Evolutionary conservation across 345 rosid genomes (phyloP), one percentile per base, ranked within the genome.

Genomic region (Populus euphratica): DNA sequence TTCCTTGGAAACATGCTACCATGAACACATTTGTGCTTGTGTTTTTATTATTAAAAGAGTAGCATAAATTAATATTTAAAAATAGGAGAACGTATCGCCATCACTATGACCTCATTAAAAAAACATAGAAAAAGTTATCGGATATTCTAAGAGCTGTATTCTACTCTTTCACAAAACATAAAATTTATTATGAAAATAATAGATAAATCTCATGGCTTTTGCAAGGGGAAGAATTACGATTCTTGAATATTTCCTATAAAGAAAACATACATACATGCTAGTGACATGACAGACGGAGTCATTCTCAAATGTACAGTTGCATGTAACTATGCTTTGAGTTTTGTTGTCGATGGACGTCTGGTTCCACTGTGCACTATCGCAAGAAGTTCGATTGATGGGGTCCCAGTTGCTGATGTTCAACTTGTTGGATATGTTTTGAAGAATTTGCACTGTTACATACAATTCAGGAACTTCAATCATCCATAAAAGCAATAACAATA

Each of bases 261-360:
- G 35, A 69, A 72, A 18, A 79, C 36, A 33, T 33, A 8, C 87
- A 78, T 87, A 91, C 98, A 93, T 81, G 63, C 1, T 67, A n/a
- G 90, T 93, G 80, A 93, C 93, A 68, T 81, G 98, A 75, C 93
- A 92, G 50, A 83, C 44, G 1, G 85, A 77, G 79, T 33, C 70
- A 70, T 56, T 50, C 64, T 29, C 69, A 5, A 77, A 72, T 49
- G 86, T 41, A 76, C 98, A 92, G 81, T 90, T 41, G 74, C 98
- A 94, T 11, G 81, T 29, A 56, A 94, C 86, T 29, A 39, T 78
- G 80, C 88, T 82, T 38, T 8, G 11, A 52, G 27, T 23, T 6
- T 1, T 64, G 2, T 1, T 0, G 17, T 17, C 0, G 4, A 21
- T 11, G 13, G 0, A 33, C 35, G 35, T 18, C 29, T 39, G 62